Evolutionary conservation across 2,329 filamentous ascomycete genomes (phyloP), one percentile per base, ranked within the genome.

Genomic region (Aspergillus ochraceoroseus): DNA sequence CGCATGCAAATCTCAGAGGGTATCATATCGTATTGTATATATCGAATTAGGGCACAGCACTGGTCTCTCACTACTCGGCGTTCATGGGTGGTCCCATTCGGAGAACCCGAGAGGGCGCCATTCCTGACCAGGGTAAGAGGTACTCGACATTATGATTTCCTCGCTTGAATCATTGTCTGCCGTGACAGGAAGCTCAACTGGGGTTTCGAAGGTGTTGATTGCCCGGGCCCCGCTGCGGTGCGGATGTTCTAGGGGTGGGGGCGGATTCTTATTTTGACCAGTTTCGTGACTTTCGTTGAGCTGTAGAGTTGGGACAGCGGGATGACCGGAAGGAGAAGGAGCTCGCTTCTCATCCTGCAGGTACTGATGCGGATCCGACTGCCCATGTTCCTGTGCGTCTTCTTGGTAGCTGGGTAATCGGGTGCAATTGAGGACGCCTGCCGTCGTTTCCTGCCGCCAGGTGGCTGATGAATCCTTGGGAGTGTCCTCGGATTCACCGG

Each of bases 91-190:
- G n/a, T 52, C 47, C 47, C 44, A 52, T 32, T 43, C 46, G 2
- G 41, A 42, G 12, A 48, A 47, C n/a, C 49, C 51, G 15, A 51
- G 43, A 9, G 68, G 68, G 41, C 54, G 59, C 68, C 68, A 71
- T 51, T 71, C 67, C 57, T 71, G 68, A 7, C 70, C 70, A 1
- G 70, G 70, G 51, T 72, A 72, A 12, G 68, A 59, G 1, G 70
- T 72, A n/a, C 67, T 65, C 4, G 66, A 68, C 69, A 72, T 72
- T 15, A 66, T 44, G 20, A 71, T 64, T 39, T 72, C 67, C 32
- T 72, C 70, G 18, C 65, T 67, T 8, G 60, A 63, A 41, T 67
- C 59, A 35, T 68, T 57, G 27, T 54, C 49, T 5, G 57, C 48
- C 18, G 29, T 40, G 32, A 61, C 47, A 4, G 65, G 56, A 5